Base-by-base conservation (phyloP, 768 basidiomycete species). In the Tulasnella sp. region DNA sequence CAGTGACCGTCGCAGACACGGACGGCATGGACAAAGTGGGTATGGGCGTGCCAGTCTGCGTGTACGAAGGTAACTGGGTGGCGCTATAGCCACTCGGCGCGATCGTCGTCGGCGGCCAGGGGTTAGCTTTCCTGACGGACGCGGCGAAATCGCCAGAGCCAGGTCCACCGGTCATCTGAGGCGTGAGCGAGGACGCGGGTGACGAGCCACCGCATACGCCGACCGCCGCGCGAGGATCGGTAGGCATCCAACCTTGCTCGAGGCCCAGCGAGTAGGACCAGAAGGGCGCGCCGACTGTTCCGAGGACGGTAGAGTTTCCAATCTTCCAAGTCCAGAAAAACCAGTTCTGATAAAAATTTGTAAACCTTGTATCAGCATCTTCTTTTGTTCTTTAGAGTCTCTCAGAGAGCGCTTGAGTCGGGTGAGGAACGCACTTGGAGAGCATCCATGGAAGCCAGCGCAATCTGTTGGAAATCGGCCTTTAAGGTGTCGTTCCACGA, bases 251-350 rank as follows among this genome's bases (percentile, higher is more conserved):
- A 9, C 91, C 92, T 41, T 96, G 74, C 65, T 89, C 74, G 50
- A 94, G 76, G 31, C 94, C 96, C 45, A 96, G 85, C 68, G 83
- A 78, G 73, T 98, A 98, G 25, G 90, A 90, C 94, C 94, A 99
- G 46, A 84, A 80, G 2, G 92, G 91, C 3, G 84, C 72, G 66
- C 87, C 82, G 17, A 92, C 79, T 45, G 75, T 80, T 30, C 87
- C 88, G 25, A 78, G 75, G 3, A 70, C 69, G 15, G 79, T 79
- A 7, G 91, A 90, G 66, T 85, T 82, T 59, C 91, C 93, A 62
- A 98, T 91, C 71, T 92, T 93, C 92, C 91, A 97, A 1, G 89
- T 93, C 94, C 94, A 98, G 78, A 96, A 98, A 79, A 96, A 97
- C 76, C 82, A 96, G 68, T 97, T 83, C 84, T 92, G 69, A 19